Conservation (phyloP, 1,284 basidiomycete genomes). For the Phlebopus sp. region DNA sequence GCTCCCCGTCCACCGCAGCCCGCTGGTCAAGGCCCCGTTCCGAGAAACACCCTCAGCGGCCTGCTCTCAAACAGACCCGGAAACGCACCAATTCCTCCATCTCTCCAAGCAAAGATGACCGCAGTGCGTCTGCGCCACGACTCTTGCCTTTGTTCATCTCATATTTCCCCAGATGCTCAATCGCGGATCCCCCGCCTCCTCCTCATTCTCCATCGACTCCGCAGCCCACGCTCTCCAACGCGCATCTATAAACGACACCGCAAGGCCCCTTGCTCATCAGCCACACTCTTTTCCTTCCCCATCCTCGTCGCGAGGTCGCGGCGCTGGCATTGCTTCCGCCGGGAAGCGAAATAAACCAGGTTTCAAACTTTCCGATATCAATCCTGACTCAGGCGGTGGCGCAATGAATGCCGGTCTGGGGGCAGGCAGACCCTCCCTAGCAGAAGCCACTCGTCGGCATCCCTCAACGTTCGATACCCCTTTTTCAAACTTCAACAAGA, state of each 20-base stretch:
- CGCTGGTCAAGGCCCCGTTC: slow-evolving; percentile 11
- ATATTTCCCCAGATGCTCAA: slow-evolving; percentile 50
- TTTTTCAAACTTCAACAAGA: slow-evolving; percentile 92
- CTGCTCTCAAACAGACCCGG: slow-evolving; percentile 39
- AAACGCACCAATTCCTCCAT: slow-evolving; percentile 78
- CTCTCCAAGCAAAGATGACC: slow-evolving; percentile 91
- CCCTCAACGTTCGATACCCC: slow-evolving; percentile 63
- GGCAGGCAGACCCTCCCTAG: slow-evolving; percentile 54
- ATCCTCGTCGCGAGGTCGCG: slow-evolving; percentile 32
- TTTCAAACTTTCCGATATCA: slow-evolving; percentile 65
- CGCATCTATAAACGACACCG: slow-evolving; percentile 30
- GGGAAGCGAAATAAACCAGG: slow-evolving; percentile 54
- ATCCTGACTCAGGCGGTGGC: slow-evolving; percentile 44
- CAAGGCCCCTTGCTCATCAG: slow-evolving; percentile 23
- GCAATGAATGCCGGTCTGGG: slow-evolving; percentile 68
- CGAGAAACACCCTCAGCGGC: slow-evolving; percentile 38
- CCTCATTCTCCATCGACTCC: slow-evolving; percentile 35
- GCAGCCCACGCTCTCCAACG: slow-evolving; percentile 42
- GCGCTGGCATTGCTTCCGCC: slow-evolving; percentile 37
- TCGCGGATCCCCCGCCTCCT: slow-evolving; percentile 31
- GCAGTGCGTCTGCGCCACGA: slow-evolving; percentile 51
- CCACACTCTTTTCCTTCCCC: slow-evolving; percentile 30
- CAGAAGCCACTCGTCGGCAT: slow-evolving; percentile 41
- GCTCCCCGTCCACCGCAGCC: slow-evolving; percentile 14
- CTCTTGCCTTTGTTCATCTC: slow-evolving; percentile 4